phyloP scores from a whole-genome alignment of 108 stramenopile species.

The Stephanodiscus triporus region DNA sequence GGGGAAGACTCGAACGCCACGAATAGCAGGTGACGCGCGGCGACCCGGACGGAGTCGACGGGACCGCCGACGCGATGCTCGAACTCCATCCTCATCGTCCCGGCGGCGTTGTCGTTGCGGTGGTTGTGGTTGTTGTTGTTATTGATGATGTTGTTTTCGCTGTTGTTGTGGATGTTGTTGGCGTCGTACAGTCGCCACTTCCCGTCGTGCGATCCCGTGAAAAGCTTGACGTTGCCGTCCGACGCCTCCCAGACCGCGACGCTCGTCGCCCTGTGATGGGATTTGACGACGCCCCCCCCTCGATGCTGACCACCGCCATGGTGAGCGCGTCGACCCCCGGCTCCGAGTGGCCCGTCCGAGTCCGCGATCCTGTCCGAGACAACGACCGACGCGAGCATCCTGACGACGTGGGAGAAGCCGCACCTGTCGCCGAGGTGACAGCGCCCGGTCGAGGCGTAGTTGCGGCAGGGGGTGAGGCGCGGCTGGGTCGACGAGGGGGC shows the following conservation, averaged over 20 bases:
- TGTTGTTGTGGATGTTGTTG: too few relatives aligned
- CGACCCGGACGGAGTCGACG: slow-evolving; percentile 61
- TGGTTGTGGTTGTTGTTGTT: too few relatives aligned
- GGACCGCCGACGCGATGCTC: slow-evolving; percentile 81
- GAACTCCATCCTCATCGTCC: slow-evolving; percentile 56
- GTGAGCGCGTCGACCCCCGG: slow-evolving; percentile 11
- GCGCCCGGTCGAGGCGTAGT: slow-evolving; percentile 63
- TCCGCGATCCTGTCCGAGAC: slow-evolving; percentile 58
- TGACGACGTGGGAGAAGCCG: slow-evolving; percentile 71
- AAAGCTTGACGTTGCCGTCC: slow-evolving; percentile 83
- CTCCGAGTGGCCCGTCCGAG: too few relatives aligned
- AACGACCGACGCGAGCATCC: slow-evolving; percentile 60
- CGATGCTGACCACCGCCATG: not conserved
- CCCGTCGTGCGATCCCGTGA: slow-evolving; percentile 83
- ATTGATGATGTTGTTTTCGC: slow-evolving; percentile 59
- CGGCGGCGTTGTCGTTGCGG: too few relatives aligned
- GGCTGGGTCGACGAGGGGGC: too few relatives aligned
- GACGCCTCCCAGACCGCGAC: slow-evolving; percentile 77
- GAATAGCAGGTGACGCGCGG: slow-evolving; percentile 73
- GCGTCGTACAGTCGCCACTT: slow-evolving; percentile 86
- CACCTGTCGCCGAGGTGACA: slow-evolving; percentile 63
- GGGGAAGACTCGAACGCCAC: slow-evolving; percentile 77
- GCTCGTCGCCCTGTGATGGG: slow-evolving; percentile 59
- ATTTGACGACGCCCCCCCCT: slow-evolving; percentile 17
- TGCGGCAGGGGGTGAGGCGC: too few relatives aligned